Evolutionary conservation across 352 stramenopile species (phyloP).

Genomic region (Bremia lactucae): DNA sequence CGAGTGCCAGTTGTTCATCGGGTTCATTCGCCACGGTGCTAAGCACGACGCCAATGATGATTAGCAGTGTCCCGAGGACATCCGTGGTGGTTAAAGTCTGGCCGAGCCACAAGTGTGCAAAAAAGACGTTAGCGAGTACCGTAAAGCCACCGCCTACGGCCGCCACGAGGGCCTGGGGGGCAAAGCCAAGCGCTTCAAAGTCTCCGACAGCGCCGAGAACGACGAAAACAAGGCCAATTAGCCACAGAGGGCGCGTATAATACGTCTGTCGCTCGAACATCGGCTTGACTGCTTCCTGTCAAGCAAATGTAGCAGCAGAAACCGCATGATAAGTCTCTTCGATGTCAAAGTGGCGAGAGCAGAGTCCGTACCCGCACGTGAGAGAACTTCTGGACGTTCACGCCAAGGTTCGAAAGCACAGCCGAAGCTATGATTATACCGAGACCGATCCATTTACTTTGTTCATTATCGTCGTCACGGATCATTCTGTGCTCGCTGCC

Average conservation of each 20-base stretch:
- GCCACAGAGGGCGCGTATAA: constrained; percentile 77
- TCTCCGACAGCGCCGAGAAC: constrained; percentile 74
- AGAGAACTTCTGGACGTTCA: constrained; percentile 83
- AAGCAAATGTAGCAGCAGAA: constrained; percentile 3
- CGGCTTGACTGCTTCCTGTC: constrained; percentile 53
- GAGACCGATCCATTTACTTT: constrained; percentile 80
- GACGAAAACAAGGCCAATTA: constrained; percentile 70
- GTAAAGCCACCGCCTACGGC: constrained; percentile 79
- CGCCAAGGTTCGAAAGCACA: constrained; percentile 75
- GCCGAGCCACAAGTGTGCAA: constrained; percentile 77
- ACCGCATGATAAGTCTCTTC: not conserved
- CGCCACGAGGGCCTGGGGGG: constrained; percentile 76
- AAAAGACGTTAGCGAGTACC: constrained; percentile 84
- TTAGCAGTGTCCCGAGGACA: constrained; percentile 57
- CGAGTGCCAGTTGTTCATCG: constrained; percentile 64
- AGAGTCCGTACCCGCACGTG: constrained; percentile 55
- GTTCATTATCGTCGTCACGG: constrained; percentile 25
- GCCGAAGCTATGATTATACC: constrained; percentile 68
- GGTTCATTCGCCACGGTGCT: constrained; percentile 75
- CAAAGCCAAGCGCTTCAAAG: constrained; percentile 83
- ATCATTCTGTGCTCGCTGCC: too few species aligned
- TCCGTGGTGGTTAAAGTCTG: constrained; percentile 63
- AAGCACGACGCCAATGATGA: constrained; percentile 74
- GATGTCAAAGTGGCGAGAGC: constrained; percentile 4
- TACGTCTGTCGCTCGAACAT: constrained; percentile 58